Evolutionary conservation across 129 eudicot genomes (phyloP).

Genomic region (Oenanthe sinensis): DNA sequence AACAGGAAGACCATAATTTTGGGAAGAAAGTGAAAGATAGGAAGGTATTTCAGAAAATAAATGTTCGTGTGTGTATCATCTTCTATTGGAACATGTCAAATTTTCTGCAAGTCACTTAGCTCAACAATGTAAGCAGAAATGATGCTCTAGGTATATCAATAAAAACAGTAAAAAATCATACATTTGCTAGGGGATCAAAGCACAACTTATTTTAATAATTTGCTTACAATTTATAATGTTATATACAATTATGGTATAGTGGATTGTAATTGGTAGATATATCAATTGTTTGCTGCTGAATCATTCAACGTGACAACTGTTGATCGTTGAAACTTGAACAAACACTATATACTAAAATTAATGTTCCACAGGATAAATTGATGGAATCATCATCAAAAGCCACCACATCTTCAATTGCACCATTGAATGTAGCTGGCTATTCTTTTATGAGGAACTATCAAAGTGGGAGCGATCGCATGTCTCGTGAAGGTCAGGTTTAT

Average conservation of each 20-base stretch:
- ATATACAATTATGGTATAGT: not conserved
- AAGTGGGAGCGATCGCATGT: slow-evolving; percentile 31
- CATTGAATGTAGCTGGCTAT: slow-evolving; percentile 52
- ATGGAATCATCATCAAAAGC: slow-evolving; percentile 48
- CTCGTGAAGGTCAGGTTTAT: slow-evolving; percentile 47
- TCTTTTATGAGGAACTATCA: slow-evolving; percentile 39
- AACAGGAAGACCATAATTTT: slow-evolving; percentile 54
- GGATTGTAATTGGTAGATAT: slow-evolving; percentile 2
- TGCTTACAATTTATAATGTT: not conserved
- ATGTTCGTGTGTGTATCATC: not conserved
- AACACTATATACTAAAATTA: slow-evolving; percentile 17
- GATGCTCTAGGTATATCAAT: not conserved
- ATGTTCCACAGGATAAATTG: slow-evolving; percentile 54
- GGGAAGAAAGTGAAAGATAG: slow-evolving; percentile 66
- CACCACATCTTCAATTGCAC: slow-evolving; percentile 39
- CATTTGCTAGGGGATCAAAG: not conserved
- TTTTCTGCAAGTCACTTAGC: not conserved
- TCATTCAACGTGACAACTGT: not conserved
- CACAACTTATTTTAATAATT: not conserved
- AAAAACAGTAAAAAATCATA: not conserved
- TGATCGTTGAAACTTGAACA: slow-evolving; percentile 1
- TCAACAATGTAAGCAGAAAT: not conserved
- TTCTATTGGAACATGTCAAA: slow-evolving; percentile 6
- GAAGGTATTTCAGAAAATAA: slow-evolving; percentile 43
- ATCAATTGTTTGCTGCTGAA: no score